Evolutionary conservation across 768 basidiomycete genomes (phyloP), one percentile per base, ranked within the genome.

Genomic region (Kondoa subrosea): DNA sequence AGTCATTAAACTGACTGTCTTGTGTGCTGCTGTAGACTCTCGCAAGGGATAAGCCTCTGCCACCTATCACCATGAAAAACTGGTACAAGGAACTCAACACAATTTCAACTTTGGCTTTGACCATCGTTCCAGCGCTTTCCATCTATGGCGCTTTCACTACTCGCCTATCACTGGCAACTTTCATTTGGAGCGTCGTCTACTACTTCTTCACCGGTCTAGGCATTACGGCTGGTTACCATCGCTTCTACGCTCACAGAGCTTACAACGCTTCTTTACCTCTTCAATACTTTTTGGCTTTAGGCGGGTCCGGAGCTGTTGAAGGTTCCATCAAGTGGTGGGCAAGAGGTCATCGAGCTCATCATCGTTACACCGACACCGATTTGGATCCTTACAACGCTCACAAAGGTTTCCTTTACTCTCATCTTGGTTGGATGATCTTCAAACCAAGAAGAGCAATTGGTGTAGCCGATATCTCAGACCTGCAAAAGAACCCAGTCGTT

Each of bases 241-340:
- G 95, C 67, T 82, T 97, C 0, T 99, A 92, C 91, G 89, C 95
- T 12, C 95, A 99, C 75, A 85, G 95, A 67, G 82, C 89, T 0
- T 99, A 93, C 78, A 96, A 95, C 75, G 95, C 93, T 40, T 85
- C 87, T 2, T 81, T 82, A 68, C 86, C 88, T 17, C 79, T 97
- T 15, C 86, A 96, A 76, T 95, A 90, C 75, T 79, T 83, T 71
- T 84, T 96, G 61, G 89, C 91, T 29, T 74, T 87, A 25, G 82
- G 85, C 12, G 95, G 93, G 63, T 86, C 90, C 1, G 93, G 95
- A 61, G 92, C 93, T 2, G 87, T 93, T 60, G 84, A 99, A 76
- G 93, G 93, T 8, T 95, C 92, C 26, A 93, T 99, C 80, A 88
- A 89, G 77, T 97, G 95, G 95, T 97, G 95, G 95, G 87, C 87